Evolutionary conservation across 352 stramenopile species (phyloP).

Genomic region (Phytophthora ohioensis): DNA sequence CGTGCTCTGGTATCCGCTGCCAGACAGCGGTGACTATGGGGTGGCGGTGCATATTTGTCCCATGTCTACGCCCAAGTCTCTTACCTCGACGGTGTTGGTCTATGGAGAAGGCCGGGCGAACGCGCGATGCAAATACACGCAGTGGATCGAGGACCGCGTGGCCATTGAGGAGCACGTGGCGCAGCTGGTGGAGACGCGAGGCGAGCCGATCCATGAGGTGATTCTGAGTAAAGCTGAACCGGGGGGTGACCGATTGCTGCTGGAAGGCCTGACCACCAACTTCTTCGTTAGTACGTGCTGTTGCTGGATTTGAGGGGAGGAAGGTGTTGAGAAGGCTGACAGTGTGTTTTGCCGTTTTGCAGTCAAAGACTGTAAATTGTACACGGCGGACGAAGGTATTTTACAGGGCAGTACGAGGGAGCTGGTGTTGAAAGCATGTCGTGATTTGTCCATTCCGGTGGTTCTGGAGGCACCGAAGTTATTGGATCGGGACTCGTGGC

Average conservation of each 20-base stretch:
- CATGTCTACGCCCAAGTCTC: conserved; percentile 58
- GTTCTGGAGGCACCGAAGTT: conserved; percentile 61
- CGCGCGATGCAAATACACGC: conserved; percentile 70
- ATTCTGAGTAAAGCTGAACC: conserved; percentile 47
- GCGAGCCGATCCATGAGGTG: conserved; percentile 60
- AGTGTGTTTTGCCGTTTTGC: conserved; percentile 4
- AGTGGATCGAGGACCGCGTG: conserved; percentile 70
- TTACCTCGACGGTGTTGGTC: conserved; percentile 58
- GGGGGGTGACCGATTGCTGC: conserved; percentile 44
- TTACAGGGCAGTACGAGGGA: conserved; percentile 69
- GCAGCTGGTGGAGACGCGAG: conserved; percentile 28
- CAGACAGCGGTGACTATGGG: conserved; percentile 29
- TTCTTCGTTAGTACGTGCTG: conserved; percentile 72
- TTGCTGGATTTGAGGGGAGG: neutral
- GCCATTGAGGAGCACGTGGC: conserved; percentile 52
- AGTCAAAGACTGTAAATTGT: conserved; percentile 58
- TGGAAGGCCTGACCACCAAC: conserved; percentile 85
- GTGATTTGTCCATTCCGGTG: conserved; percentile 64
- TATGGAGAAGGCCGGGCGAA: conserved; percentile 54
- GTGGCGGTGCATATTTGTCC: conserved; percentile 63
- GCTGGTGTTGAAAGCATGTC: conserved; percentile 69
- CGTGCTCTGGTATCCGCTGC: conserved; percentile 59
- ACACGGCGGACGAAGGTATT: conserved; percentile 56
- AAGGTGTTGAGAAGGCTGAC: conserved; percentile 4
- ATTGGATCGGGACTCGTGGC: conserved; percentile 60